Conservation (phyloP, 2,329 filamentous ascomycete genomes). For the Aureobasidium zeae region DNA sequence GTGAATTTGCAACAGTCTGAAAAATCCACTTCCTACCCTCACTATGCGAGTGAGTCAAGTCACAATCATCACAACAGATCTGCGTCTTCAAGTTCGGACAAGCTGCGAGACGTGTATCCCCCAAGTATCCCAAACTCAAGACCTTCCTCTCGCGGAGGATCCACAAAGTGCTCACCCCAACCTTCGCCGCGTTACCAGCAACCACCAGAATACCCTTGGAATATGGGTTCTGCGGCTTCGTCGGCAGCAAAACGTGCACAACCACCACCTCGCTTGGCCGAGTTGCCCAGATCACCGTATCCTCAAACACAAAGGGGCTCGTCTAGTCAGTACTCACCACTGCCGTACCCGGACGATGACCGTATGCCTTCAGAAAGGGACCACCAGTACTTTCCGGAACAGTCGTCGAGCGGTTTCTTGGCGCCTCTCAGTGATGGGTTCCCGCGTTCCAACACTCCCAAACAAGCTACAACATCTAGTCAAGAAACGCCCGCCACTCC, state of each 20-base stretch:
- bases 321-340: slow-evolving; percentile 24
- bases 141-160: slow-evolving; percentile 14
- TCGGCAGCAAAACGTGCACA: slow-evolving; percentile 22
- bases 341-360: slow-evolving; percentile 41
- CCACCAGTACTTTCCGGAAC: slow-evolving; percentile 29
- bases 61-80: background rate
- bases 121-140: slow-evolving; percentile 13
- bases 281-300: slow-evolving; percentile 16
- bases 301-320: slow-evolving; percentile 27
- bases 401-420: slow-evolving; percentile 15
- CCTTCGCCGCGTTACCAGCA: slow-evolving; percentile 3
- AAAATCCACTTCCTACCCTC: background rate
- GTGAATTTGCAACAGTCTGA: slow-evolving; percentile 6
- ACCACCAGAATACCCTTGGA: slow-evolving; percentile 12
- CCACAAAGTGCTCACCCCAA: slow-evolving; percentile 5
- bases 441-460: slow-evolving; percentile 12
- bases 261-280: slow-evolving; percentile 23
- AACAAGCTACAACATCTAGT: slow-evolving; percentile 2
- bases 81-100: slow-evolving; percentile 15
- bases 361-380: slow-evolving; percentile 37
- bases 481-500: slow-evolving; percentile 3
- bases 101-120: slow-evolving; percentile 1
- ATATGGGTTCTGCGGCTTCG: slow-evolving; percentile 18
- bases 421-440: slow-evolving; percentile 18
- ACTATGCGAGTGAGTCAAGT: slow-evolving; percentile 1